phyloP scores from a whole-genome alignment of 2,329 filamentous ascomycete species.

The Ceratocystiopsis sp. region DNA sequence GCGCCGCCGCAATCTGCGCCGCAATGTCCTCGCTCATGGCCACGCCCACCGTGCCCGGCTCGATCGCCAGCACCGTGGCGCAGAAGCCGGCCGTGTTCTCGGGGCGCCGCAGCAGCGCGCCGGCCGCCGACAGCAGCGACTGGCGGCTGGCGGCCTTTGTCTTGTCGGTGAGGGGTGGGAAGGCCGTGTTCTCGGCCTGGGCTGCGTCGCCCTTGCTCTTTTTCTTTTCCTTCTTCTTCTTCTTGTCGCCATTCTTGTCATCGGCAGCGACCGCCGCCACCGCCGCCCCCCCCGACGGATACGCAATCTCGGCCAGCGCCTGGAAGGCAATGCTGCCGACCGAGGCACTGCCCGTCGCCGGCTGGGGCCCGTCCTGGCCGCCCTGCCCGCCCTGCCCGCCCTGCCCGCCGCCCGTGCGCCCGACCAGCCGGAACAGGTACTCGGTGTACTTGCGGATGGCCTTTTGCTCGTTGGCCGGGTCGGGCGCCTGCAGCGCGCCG shows the following conservation, averaged over 20 bases:
- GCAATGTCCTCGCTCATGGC: constrained; percentile 38
- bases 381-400: constrained; percentile 9
- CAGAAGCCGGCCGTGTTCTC: constrained; percentile 37
- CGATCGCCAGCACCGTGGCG: constrained; percentile 34
- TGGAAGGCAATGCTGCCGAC: constrained; percentile 27
- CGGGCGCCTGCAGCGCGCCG: constrained; percentile 17
- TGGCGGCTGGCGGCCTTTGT: constrained; percentile 37
- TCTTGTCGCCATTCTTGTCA: neutral
- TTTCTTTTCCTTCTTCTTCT: neutral
- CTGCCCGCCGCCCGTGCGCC: constrained; percentile 17
- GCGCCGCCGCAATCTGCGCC: constrained; percentile 32
- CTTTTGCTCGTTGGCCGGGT: constrained; percentile 22
- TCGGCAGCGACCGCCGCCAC: constrained; percentile 17
- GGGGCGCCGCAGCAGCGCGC: constrained; percentile 35
- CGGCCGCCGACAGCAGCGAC: constrained; percentile 40
- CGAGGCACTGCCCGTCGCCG: constrained; percentile 14
- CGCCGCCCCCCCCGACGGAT: constrained; percentile 23
- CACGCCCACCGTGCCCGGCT: constrained; percentile 30
- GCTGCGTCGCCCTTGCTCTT: neutral
- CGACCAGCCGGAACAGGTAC: constrained; percentile 36
- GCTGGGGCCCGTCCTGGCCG: constrained; percentile 13
- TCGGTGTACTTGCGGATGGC: constrained; percentile 33
- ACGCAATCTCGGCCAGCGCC: constrained; percentile 37
- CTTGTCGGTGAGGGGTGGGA: constrained; percentile 31
- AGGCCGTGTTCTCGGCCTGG: constrained; percentile 5